A percentile compares a stretch with the other conserved stretches of the same genome.
Evolutionary conservation across 2,329 filamentous ascomycete genomes (phyloP).

Genomic region (Trichoderma cornu-damae): DNA sequence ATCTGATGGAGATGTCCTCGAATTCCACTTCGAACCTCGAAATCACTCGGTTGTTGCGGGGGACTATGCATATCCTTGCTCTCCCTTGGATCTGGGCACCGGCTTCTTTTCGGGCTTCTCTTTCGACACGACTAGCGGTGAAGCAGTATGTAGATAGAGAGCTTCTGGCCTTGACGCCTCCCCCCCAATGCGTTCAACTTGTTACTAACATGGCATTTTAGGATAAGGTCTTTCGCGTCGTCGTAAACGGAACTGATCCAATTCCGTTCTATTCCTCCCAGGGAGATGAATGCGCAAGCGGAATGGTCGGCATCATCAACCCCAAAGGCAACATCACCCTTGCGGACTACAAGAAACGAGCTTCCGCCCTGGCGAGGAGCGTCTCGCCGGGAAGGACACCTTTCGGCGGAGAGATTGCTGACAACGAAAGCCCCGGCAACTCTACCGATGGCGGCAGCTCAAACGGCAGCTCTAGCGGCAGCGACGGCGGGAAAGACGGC

Average conservation of each 20-base stretch:
- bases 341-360: slow-evolving; percentile 31
- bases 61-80: slow-evolving; percentile 34
- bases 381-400: slow-evolving; percentile 26
- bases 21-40: slow-evolving; percentile 35
- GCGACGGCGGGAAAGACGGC: background rate
- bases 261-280: slow-evolving; percentile 39
- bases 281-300: slow-evolving; percentile 33
- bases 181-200: background rate
- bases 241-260: slow-evolving; percentile 31
- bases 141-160: slow-evolving; percentile 34
- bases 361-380: slow-evolving; percentile 25
- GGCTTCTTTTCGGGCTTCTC: slow-evolving; percentile 37
- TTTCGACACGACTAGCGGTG: slow-evolving; percentile 27
- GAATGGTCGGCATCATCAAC: slow-evolving; percentile 40
- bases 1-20: slow-evolving; percentile 32
- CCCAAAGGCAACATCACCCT: slow-evolving; percentile 29
- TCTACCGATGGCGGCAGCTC: background rate
- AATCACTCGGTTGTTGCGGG: slow-evolving; percentile 38
- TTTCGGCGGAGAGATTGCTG: slow-evolving; percentile 31
- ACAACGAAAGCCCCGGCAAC: slow-evolving; percentile 12
- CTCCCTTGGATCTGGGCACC: slow-evolving; percentile 29
- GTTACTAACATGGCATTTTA: slow-evolving; percentile 10
- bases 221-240: slow-evolving; percentile 35
- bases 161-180: too few species aligned
- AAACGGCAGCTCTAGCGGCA: background rate